phyloP scores from a whole-genome alignment of 208 protist genomes.

The Trichomonas vaginalis region DNA sequence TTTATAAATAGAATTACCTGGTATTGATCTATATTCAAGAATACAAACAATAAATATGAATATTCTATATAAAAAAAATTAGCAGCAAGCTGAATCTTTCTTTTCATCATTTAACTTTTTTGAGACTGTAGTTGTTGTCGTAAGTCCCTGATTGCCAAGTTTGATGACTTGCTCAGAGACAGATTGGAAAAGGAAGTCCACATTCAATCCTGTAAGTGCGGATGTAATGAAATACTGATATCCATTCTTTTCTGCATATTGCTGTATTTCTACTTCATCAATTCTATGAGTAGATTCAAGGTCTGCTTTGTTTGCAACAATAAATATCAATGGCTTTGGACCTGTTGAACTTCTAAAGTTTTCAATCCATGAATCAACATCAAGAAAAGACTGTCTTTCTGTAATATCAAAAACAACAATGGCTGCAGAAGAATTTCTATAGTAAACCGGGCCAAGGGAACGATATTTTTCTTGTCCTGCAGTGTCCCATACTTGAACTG shows the following conservation, averaged over 20 bases:
- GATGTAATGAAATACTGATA: not conserved
- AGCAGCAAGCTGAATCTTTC: too few relatives aligned
- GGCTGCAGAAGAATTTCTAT: conserved; percentile 78
- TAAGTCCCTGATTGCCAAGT: too few relatives aligned
- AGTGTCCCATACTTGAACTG: conserved; percentile 76
- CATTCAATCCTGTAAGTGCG: not conserved
- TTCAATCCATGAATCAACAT: not conserved
- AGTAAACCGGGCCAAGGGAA: conserved; percentile 70
- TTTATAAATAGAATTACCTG: too few relatives aligned
- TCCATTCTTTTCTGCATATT: not conserved
- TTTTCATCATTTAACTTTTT: too few relatives aligned
- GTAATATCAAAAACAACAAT: conserved; percentile 39
- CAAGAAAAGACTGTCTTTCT: not conserved
- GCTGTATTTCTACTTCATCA: not conserved
- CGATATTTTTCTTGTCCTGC: conserved; percentile 66
- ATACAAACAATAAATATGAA: too few relatives aligned
- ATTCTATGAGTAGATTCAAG: not conserved
- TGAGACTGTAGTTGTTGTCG: too few relatives aligned
- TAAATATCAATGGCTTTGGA: not conserved
- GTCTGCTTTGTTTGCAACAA: not conserved
- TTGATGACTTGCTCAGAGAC: not conserved
- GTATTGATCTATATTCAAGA: too few relatives aligned
- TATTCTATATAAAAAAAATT: too few relatives aligned
- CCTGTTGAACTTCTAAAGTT: not conserved
- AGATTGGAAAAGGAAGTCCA: not conserved